A percentile compares a stretch with the other conserved stretches of the same genome.
phyloP scores from a whole-genome alignment of 106 monocot species.

The Dendrobium catenatum region DNA sequence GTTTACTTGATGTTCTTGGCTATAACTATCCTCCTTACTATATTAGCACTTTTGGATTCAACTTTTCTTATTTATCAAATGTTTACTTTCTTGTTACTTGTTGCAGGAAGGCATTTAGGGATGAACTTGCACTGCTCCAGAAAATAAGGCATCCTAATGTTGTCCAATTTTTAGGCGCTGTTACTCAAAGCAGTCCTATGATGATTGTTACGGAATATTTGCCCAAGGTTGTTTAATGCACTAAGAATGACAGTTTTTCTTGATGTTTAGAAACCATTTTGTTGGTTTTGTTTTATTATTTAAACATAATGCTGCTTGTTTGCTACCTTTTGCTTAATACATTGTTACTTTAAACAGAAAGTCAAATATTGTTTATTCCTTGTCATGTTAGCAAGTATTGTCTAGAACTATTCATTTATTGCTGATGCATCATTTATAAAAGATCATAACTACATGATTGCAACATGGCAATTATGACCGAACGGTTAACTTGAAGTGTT shows the following conservation, averaged over 20 bases:
- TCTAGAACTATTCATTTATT: not conserved
- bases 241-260: not conserved
- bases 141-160: conserved; percentile 93
- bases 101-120: conserved; percentile 82
- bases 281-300: not conserved
- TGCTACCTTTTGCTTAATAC: not conserved
- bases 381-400: not conserved
- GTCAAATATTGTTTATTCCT: not conserved
- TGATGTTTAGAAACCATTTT: not conserved
- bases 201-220: conserved; percentile 98
- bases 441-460: not conserved
- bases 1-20: conserved; percentile 1
- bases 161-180: conserved; percentile 97
- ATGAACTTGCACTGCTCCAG: conserved; percentile 94
- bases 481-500: not conserved
- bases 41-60: not conserved
- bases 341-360: not conserved
- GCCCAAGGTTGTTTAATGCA: conserved; percentile 45
- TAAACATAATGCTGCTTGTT: not conserved
- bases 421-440: not conserved
- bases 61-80: not conserved
- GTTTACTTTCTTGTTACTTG: conserved; percentile 6
- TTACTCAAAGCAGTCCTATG: conserved; percentile 96
- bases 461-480: not conserved
- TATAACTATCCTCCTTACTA: conserved; percentile 1